Evolutionary conservation across 805 yeast species (phyloP).

Genomic region (Kodamaea kaohsiungensis): DNA sequence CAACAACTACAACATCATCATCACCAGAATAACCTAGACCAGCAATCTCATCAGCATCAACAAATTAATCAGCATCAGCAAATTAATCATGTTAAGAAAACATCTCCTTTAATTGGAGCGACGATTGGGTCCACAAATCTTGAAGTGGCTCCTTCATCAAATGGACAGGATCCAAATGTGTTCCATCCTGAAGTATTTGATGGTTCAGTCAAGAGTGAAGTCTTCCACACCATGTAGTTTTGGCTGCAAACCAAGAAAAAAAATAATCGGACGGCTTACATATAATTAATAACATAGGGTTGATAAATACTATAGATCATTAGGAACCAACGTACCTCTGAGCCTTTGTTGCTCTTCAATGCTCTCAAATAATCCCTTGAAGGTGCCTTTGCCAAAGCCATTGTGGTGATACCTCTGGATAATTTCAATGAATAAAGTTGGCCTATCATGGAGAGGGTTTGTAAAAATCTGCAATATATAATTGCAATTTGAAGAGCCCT

Average conservation of each 20-base stretch:
- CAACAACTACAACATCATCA: background rate
- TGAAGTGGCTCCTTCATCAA: background rate
- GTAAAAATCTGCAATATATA: conserved; percentile 81
- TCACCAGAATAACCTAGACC: background rate
- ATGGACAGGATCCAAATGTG: background rate
- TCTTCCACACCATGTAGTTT: background rate
- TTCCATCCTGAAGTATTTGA: background rate
- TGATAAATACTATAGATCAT: background rate
- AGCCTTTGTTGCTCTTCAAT: conserved; percentile 73
- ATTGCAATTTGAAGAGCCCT: conserved; percentile 41
- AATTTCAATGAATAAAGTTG: conserved; percentile 78
- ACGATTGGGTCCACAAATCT: background rate
- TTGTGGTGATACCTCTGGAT: conserved; percentile 78
- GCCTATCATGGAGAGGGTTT: conserved; percentile 72
- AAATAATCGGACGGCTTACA: background rate
- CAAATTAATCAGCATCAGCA: background rate
- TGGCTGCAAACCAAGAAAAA: background rate
- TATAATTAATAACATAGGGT: background rate
- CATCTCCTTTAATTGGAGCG: background rate
- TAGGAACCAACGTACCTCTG: conserved; percentile 58
- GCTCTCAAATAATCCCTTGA: conserved; percentile 76
- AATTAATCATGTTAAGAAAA: background rate
- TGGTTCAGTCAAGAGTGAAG: background rate
- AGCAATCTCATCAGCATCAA: background rate
- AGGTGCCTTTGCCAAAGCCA: conserved; percentile 90